These are phyloP conservation scores for Aurinia saxatilis DNA, from an alignment of 345 rosid genomes.

Conservation along the genomic window DNA sequence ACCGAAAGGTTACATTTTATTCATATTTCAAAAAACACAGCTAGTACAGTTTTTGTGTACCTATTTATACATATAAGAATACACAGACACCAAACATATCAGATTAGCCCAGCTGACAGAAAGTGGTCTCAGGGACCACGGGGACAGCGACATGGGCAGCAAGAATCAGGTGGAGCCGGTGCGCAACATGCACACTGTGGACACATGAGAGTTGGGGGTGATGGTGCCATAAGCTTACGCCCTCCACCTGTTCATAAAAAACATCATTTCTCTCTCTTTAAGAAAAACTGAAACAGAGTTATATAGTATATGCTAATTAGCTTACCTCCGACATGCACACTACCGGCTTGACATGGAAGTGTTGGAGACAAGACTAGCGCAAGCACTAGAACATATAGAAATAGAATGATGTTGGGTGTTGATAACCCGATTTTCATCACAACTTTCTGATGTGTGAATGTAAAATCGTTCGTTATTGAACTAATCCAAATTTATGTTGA, in stretches of 20 bases:
- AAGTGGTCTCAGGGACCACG: constrained; percentile 4
- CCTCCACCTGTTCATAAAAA: constrained; percentile 17
- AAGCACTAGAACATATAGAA: constrained; percentile 17
- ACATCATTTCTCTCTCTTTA: neutral
- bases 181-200: constrained; percentile 30
- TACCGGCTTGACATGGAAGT: constrained; percentile 16
- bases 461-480: neutral
- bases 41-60: neutral
- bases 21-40: no score
- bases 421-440: constrained; percentile 10
- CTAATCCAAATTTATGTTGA: neutral
- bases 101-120: neutral
- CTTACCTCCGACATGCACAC: constrained; percentile 17
- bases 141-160: constrained; percentile 28
- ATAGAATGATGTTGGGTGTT: neutral
- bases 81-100: neutral
- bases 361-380: constrained; percentile 16
- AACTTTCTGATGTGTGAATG: neutral
- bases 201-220: constrained; percentile 25
- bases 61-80: neutral
- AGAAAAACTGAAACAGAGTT: neutral
- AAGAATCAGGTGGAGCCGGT: constrained; percentile 18
- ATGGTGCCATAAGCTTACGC: constrained; percentile 26
- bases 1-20: no score
- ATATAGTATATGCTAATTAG: neutral